Conservation (phyloP, 176 grass and related monocot species). For the Alopecurus myosuroides region DNA sequence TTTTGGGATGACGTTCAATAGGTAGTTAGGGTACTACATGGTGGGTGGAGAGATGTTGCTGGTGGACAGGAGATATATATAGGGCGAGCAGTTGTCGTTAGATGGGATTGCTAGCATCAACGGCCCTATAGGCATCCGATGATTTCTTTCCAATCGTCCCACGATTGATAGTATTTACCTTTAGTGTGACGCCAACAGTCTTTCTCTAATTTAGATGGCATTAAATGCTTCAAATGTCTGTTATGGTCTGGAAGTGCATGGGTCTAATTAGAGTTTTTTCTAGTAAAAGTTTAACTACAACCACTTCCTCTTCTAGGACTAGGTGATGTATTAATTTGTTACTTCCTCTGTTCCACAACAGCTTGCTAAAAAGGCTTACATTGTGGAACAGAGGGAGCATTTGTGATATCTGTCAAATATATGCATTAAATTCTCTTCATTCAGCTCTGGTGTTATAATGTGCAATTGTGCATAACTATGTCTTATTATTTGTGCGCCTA, state of each 20-base stretch:
- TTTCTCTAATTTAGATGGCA: slow-evolving; percentile 50
- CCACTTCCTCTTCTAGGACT: neutral
- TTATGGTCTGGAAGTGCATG: neutral
- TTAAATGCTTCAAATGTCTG: slow-evolving; percentile 17
- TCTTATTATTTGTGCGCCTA: neutral
- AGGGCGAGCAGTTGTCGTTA: no score
- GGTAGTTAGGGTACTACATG: no score
- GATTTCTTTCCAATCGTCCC: no score
- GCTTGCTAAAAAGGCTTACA: no score
- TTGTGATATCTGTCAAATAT: neutral
- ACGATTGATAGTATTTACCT: no score
- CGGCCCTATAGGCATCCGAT: no score
- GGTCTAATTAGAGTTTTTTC: slow-evolving; percentile 15
- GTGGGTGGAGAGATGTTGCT: no score
- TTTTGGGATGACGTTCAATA: no score
- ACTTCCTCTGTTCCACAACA: no score
- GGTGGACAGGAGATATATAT: no score
- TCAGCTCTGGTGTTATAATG: neutral
- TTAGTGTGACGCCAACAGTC: slow-evolving; percentile 23
- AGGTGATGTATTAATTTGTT: neutral
- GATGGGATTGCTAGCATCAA: no score
- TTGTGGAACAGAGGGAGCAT: no score
- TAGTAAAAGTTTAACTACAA: neutral
- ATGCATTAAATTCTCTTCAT: neutral
- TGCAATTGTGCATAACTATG: neutral